Evolutionary conservation across 2,329 filamentous ascomycete genomes (phyloP).

Genomic region (Hymenoscyphus albidus): DNA sequence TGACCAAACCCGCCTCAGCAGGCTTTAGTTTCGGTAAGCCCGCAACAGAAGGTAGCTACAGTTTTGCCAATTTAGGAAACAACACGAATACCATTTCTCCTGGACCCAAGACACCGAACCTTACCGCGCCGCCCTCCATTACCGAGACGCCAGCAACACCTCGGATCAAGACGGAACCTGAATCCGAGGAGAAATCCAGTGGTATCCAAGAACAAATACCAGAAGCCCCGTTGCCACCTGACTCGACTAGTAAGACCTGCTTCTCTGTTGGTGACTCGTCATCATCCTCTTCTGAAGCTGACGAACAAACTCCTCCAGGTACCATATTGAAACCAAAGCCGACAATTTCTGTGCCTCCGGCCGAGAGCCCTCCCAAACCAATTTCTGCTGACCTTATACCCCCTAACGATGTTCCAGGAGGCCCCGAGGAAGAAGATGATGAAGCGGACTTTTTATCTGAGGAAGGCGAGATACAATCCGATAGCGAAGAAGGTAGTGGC

Average conservation of each 20-base stretch:
- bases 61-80: slow-evolving; percentile 18
- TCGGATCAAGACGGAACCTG: slow-evolving; percentile 30
- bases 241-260: slow-evolving; percentile 38
- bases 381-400: slow-evolving; percentile 26
- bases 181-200: slow-evolving; percentile 16
- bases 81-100: slow-evolving; percentile 10
- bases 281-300: slow-evolving; percentile 39
- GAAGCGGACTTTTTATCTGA: slow-evolving; percentile 31
- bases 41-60: slow-evolving; percentile 16
- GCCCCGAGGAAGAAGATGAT: slow-evolving; percentile 33
- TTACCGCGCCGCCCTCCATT: slow-evolving; percentile 7
- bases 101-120: slow-evolving; percentile 21
- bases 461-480: slow-evolving; percentile 34
- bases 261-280: slow-evolving; percentile 39
- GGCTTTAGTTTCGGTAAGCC: slow-evolving; percentile 27
- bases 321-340: slow-evolving; percentile 24
- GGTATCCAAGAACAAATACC: slow-evolving; percentile 23
- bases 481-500: slow-evolving; percentile 49
- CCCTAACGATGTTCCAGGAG: slow-evolving; percentile 31
- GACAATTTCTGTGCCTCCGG: slow-evolving; percentile 13
- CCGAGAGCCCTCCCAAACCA: slow-evolving; percentile 12
- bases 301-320: slow-evolving; percentile 42
- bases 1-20: slow-evolving; percentile 17
- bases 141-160: slow-evolving; percentile 22
- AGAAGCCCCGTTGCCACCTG: slow-evolving; percentile 44